Conservation (phyloP, 495 filamentous ascomycete genomes). For the Hypoxylon perforatum region DNA sequence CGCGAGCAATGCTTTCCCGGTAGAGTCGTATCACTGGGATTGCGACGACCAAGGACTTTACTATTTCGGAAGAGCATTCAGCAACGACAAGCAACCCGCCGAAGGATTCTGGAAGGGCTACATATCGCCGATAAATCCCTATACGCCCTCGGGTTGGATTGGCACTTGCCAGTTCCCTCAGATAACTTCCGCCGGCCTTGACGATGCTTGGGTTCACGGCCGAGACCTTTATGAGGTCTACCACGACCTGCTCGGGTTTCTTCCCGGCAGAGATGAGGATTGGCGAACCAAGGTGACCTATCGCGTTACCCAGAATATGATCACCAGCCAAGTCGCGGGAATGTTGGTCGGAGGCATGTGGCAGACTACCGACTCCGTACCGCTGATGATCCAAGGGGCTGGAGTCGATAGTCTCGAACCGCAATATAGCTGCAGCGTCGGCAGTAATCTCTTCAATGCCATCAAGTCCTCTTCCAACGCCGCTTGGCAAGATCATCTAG, state of each 20-base stretch:
- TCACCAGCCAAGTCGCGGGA: conserved; percentile 76
- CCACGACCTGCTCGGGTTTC: conserved; percentile 66
- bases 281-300: conserved; percentile 59
- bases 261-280: conserved; percentile 55
- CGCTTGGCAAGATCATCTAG: conserved; percentile 68
- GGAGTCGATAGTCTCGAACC: conserved; percentile 73
- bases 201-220: conserved; percentile 75
- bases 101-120: conserved; percentile 68
- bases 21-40: conserved; percentile 72
- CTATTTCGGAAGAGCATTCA: conserved; percentile 65
- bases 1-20: conserved; percentile 72
- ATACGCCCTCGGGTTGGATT: conserved; percentile 65
- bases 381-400: conserved; percentile 60
- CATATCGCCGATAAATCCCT: conserved; percentile 66
- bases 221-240: conserved; percentile 73
- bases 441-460: conserved; percentile 54
- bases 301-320: conserved; percentile 75
- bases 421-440: conserved; percentile 65
- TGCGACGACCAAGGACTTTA: conserved; percentile 71
- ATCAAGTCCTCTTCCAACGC: conserved; percentile 60
- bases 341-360: conserved; percentile 73
- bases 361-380: conserved; percentile 46
- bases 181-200: conserved; percentile 70
- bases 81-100: conserved; percentile 49
- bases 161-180: conserved; percentile 79